Conservation (phyloP, 371 early-diverging fungal genomes). For the Apophysomyces elegans region DNA sequence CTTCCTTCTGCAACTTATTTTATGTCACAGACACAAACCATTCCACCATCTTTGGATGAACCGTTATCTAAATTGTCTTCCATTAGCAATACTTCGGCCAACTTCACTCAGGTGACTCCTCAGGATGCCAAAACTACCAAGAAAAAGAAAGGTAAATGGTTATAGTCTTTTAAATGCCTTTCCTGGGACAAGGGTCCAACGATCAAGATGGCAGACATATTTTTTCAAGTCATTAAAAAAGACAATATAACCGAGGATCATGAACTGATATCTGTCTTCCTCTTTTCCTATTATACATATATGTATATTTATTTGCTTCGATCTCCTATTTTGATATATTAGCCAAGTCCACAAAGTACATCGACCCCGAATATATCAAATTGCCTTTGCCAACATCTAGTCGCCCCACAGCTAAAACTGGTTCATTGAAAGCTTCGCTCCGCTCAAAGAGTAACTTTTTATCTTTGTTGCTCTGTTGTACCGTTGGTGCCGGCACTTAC, state of each 20-base stretch:
- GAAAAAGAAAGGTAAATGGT: constrained; percentile 14
- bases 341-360: constrained; percentile 11
- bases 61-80: constrained; percentile 8
- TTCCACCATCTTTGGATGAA: constrained; percentile 12
- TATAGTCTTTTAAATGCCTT: not conserved
- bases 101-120: constrained; percentile 11
- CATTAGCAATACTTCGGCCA: constrained; percentile 5
- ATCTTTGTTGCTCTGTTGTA: constrained; percentile 16
- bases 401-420: constrained; percentile 5
- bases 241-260: not conserved
- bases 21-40: constrained; percentile 13
- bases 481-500: constrained; percentile 15
- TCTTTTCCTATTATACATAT: not conserved
- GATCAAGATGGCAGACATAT: not conserved
- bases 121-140: constrained; percentile 3
- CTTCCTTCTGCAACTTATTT: not conserved
- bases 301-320: too few relatives aligned
- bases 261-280: constrained; percentile 7
- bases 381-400: constrained; percentile 4
- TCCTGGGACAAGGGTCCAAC: not conserved
- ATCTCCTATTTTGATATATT: constrained; percentile 3
- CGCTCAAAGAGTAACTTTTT: constrained; percentile 7
- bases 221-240: not conserved
- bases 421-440: constrained; percentile 9
- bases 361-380: constrained; percentile 9